Conservation (phyloP, 371 early-diverging fungal genomes). For the Dichotomocladium elegans region DNA sequence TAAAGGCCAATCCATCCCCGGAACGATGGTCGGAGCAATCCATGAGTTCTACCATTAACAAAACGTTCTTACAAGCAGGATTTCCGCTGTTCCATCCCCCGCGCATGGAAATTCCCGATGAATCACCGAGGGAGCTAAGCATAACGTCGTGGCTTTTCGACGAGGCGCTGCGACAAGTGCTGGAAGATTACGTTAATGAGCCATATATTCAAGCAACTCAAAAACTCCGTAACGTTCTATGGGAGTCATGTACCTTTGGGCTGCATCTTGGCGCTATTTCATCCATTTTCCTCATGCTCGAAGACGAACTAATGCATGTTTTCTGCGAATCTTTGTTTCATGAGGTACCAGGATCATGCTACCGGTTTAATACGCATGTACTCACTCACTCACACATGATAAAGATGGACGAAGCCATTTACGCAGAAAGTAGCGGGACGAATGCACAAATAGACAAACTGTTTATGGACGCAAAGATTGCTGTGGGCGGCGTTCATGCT, state of each 20-base stretch:
- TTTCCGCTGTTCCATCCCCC: neutral
- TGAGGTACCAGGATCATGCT: no score
- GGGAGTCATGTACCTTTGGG: slow-evolving; percentile 8
- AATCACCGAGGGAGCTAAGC: no score
- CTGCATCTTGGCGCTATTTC: slow-evolving; percentile 17
- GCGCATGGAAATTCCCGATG: no score
- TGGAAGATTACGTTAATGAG: slow-evolving; percentile 3
- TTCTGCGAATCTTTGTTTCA: slow-evolving; percentile 32
- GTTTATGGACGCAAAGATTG: slow-evolving; percentile 23
- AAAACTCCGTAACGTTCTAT: neutral
- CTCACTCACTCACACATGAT: neutral
- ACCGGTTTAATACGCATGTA: no score
- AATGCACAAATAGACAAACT: slow-evolving; percentile 18
- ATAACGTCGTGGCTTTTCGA: slow-evolving; percentile 2
- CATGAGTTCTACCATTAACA: neutral
- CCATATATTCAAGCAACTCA: slow-evolving; percentile 4
- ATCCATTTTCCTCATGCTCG: slow-evolving; percentile 38
- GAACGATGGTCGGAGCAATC: no score
- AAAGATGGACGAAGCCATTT: neutral
- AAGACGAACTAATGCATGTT: slow-evolving; percentile 38
- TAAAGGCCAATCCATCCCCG: neutral
- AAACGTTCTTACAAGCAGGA: slow-evolving; percentile 3
- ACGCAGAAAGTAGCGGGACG: neutral
- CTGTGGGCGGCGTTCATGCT: neutral
- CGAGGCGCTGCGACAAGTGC: neutral